Conservation (phyloP, 1,284 basidiomycete species). For the Moniliophthora roreri region DNA sequence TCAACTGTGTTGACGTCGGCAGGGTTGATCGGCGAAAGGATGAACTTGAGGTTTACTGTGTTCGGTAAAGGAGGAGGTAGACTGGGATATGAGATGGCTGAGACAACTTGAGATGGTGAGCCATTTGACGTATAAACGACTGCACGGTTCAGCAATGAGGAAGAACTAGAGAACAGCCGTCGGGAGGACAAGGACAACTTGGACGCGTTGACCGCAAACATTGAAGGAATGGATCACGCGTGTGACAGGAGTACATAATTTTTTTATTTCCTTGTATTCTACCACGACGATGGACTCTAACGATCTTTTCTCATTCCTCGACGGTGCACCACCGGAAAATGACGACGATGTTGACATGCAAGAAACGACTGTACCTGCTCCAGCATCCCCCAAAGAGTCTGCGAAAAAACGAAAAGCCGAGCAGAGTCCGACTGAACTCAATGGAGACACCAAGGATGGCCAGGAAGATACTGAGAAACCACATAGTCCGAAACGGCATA, state of each 20-base stretch:
- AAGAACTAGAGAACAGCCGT: slow-evolving; percentile 12
- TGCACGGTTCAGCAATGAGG: slow-evolving; percentile 48
- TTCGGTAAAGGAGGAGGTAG: slow-evolving; percentile 52
- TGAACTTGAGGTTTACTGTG: slow-evolving; percentile 64
- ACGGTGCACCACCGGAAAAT: slow-evolving; percentile 30
- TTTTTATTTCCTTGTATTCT: too few relatives aligned
- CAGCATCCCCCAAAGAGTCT: slow-evolving; percentile 2
- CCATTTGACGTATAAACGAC: slow-evolving; percentile 64
- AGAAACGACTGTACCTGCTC: slow-evolving; percentile 11
- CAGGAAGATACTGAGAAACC: slow-evolving; percentile 7
- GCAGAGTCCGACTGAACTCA: background rate
- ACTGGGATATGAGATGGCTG: slow-evolving; percentile 48
- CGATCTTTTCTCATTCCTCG: slow-evolving; percentile 43
- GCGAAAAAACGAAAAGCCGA: slow-evolving; percentile 35
- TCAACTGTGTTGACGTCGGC: slow-evolving; percentile 81
- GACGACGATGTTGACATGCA: slow-evolving; percentile 18
- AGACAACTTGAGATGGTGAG: slow-evolving; percentile 58
- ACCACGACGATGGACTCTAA: slow-evolving; percentile 33
- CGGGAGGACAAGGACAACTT: background rate
- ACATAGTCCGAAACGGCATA: slow-evolving; percentile 4
- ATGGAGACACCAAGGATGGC: background rate
- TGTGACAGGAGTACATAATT: too few relatives aligned
- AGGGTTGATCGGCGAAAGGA: slow-evolving; percentile 82
- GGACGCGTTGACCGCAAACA: background rate
- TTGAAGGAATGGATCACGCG: too few relatives aligned